These are phyloP conservation scores for Aspergillus leporis DNA, from an alignment of 495 filamentous ascomycete species.

Conservation along the genomic window DNA sequence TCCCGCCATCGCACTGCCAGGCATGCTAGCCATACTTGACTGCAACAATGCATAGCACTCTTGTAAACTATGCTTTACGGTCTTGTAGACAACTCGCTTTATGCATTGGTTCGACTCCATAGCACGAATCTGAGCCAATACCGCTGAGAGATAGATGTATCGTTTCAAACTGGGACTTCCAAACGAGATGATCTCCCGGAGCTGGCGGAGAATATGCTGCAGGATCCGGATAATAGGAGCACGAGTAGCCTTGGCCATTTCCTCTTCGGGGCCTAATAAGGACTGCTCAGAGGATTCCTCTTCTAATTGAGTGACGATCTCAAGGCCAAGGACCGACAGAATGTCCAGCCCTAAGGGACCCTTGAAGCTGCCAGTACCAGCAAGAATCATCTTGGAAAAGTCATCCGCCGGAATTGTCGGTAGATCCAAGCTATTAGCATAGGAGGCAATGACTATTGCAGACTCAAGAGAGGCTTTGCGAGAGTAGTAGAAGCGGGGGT, in stretches of 20 bases:
- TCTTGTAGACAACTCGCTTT: constrained; percentile 17
- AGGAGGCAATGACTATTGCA: constrained; percentile 24
- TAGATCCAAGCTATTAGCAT: constrained; percentile 16
- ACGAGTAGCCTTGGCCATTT: constrained; percentile 16
- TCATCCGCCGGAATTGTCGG: constrained; percentile 13
- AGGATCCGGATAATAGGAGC: constrained; percentile 21
- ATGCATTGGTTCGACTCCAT: constrained; percentile 21
- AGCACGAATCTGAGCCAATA: constrained; percentile 23
- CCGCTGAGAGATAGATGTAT: constrained; percentile 21
- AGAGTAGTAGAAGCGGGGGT: constrained; percentile 49
- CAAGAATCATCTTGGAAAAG: constrained; percentile 13
- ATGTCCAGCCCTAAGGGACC: constrained; percentile 25
- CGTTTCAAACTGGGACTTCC: constrained; percentile 26
- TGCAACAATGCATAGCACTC: constrained; percentile 17
- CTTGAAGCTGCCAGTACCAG: constrained; percentile 22
- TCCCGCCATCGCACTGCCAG: too few relatives aligned
- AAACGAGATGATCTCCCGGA: constrained; percentile 21
- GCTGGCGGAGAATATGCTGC: constrained; percentile 23
- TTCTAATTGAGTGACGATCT: constrained; percentile 27
- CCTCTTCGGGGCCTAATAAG: constrained; percentile 6
- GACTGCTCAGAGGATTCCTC: constrained; percentile 12
- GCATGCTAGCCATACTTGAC: constrained; percentile 6
- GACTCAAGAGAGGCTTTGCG: constrained; percentile 48
- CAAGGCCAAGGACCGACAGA: constrained; percentile 21
- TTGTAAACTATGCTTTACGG: constrained; percentile 13